Conservation (phyloP, 83 land plant genomes). For the Picea abies region DNA sequence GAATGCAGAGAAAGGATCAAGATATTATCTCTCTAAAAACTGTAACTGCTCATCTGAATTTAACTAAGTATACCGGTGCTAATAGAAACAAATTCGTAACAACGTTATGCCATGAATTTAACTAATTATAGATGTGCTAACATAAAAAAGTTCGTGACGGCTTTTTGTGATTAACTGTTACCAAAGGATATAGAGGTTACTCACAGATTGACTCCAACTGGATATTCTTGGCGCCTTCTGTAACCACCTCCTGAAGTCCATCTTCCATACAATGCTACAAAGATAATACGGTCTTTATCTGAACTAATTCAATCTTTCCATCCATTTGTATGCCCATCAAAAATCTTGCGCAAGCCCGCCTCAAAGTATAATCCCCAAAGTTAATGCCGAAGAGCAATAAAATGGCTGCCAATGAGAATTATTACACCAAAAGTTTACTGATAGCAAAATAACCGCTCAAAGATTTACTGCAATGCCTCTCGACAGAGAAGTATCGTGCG, state of each 20-base stretch:
- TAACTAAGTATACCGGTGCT: too few relatives aligned
- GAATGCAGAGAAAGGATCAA: too few relatives aligned
- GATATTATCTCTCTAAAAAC: too few relatives aligned
- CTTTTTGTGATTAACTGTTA: too few relatives aligned
- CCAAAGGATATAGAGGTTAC: not conserved
- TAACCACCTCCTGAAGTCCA: slow-evolving; percentile 1
- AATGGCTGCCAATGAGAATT: not conserved
- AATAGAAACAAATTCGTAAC: too few relatives aligned
- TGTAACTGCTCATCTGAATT: too few relatives aligned
- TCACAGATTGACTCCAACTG: not conserved
- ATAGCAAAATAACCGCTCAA: not conserved
- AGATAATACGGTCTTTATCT: not conserved
- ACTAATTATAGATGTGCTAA: too few relatives aligned
- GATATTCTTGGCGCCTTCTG: not conserved
- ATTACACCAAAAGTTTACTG: not conserved
- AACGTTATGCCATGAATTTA: too few relatives aligned
- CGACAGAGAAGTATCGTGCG: not conserved
- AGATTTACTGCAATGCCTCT: not conserved
- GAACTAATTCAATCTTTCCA: not conserved
- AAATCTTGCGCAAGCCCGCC: not conserved
- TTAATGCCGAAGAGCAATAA: not conserved
- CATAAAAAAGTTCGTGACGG: too few relatives aligned
- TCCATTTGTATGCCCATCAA: not conserved
- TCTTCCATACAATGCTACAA: slow-evolving; percentile 5
- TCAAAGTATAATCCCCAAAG: not conserved